Conservation (phyloP, 2,329 filamentous ascomycete species). For the Arthrobotrys pseudoclavata region DNA sequence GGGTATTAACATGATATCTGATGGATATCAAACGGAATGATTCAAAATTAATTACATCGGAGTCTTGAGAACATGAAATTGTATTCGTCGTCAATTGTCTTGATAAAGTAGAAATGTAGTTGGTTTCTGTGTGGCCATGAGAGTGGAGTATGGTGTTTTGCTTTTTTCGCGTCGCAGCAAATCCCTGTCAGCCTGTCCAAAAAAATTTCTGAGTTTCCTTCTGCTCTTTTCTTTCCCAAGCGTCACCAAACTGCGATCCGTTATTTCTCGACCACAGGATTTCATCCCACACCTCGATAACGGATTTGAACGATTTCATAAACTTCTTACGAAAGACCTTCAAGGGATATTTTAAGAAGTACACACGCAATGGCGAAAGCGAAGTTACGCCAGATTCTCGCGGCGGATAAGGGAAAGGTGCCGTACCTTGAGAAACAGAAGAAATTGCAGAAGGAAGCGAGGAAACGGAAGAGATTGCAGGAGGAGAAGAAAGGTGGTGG, state of each 20-base stretch:
- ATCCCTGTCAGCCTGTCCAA: constrained; percentile 45
- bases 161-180: constrained; percentile 56
- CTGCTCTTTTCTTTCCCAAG: not conserved
- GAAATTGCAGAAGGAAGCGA: constrained; percentile 66
- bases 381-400: constrained; percentile 72
- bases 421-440: constrained; percentile 68
- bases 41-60: not conserved
- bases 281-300: not conserved
- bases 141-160: constrained; percentile 9
- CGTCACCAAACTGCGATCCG: constrained; percentile 13
- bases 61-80: no score
- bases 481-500: constrained; percentile 65
- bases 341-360: not conserved
- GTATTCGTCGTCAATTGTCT: not conserved
- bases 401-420: constrained; percentile 72
- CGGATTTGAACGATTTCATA: not conserved
- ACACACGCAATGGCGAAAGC: constrained; percentile 64
- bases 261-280: not conserved
- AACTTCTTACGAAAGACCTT: no score
- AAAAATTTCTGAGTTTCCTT: constrained; percentile 41
- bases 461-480: constrained; percentile 68
- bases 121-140: not conserved
- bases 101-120: no score
- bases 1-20: constrained; percentile 3
- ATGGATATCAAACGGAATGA: not conserved